These are phyloP conservation scores for Nakaseomyces uthaithaninus DNA, from an alignment of 1,139 yeast genomes.

Conservation along the genomic window DNA sequence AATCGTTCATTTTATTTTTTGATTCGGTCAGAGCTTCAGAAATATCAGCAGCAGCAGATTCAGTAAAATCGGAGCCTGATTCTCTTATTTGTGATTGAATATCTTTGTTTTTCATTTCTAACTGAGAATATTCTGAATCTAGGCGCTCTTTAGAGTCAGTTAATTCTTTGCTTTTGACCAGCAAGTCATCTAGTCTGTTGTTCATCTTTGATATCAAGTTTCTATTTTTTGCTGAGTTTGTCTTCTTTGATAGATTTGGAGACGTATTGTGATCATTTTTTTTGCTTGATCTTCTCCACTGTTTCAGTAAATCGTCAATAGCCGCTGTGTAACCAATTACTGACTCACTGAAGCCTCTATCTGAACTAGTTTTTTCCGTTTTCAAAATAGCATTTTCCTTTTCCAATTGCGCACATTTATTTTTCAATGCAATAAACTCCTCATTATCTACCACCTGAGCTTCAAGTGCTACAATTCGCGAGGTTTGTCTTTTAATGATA, in stretches of 20 bases:
- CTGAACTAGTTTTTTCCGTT: conserved; percentile 9
- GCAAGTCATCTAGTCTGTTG: conserved; percentile 20
- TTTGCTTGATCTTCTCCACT: conserved; percentile 15
- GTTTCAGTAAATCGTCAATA: conserved; percentile 16
- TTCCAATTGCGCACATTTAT: conserved; percentile 39
- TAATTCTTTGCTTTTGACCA: conserved; percentile 20
- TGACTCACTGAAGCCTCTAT: conserved; percentile 12
- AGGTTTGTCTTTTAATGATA: conserved; percentile 48
- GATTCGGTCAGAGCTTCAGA: conserved; percentile 67
- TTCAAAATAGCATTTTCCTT: conserved; percentile 39
- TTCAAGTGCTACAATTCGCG: conserved; percentile 38
- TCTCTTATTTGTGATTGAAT: conserved; percentile 32
- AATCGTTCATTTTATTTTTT: conserved; percentile 59
- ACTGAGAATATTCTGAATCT: conserved; percentile 19
- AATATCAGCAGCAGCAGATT: conserved; percentile 64
- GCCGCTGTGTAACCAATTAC: conserved; percentile 14
- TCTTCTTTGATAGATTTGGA: conserved; percentile 1
- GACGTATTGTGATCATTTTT: not conserved
- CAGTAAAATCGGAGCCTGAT: conserved; percentile 53
- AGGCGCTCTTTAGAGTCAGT: conserved; percentile 20
- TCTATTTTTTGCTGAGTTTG: conserved; percentile 5
- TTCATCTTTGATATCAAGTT: conserved; percentile 20
- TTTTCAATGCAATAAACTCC: conserved; percentile 43
- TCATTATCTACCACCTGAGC: conserved; percentile 42
- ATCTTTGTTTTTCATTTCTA: conserved; percentile 17